These are phyloP conservation scores for Botrytis hyacinthi DNA, from an alignment of 2,329 filamentous ascomycete species.

Conservation along the genomic window DNA sequence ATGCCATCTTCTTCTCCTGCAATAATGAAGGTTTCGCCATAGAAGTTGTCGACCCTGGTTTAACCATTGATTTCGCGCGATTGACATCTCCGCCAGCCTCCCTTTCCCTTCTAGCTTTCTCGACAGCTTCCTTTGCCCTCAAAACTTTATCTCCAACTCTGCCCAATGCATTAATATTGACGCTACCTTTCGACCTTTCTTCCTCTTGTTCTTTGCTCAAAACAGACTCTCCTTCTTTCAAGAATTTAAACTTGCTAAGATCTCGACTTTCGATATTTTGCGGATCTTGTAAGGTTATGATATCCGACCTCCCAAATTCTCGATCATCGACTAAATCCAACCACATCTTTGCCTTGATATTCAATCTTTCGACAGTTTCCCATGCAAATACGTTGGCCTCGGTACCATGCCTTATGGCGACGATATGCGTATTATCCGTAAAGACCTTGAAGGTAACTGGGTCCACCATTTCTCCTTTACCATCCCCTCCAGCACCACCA, in stretches of 20 bases:
- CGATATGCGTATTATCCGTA: constrained; percentile 96
- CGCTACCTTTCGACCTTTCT: constrained; percentile 62
- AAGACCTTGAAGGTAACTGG: constrained; percentile 97
- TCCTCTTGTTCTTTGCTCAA: constrained; percentile 68
- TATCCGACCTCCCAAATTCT: constrained; percentile 84
- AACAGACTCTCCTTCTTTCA: constrained; percentile 75
- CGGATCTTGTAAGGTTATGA: constrained; percentile 94
- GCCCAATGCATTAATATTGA: constrained; percentile 79
- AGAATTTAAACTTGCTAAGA: constrained; percentile 81
- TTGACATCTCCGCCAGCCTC: constrained; percentile 59
- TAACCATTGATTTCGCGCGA: constrained; percentile 43
- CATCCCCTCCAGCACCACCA: constrained; percentile 56
- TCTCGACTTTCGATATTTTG: constrained; percentile 83
- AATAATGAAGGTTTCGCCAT: constrained; percentile 46
- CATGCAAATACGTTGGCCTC: constrained; percentile 96
- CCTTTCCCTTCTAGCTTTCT: constrained; percentile 77
- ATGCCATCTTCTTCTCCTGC: constrained; percentile 60
- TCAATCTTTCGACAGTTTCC: constrained; percentile 92
- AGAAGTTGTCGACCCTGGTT: constrained; percentile 39
- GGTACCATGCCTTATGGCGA: constrained; percentile 73
- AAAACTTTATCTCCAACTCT: constrained; percentile 78
- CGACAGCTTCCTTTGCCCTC: constrained; percentile 90
- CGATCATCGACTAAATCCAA: constrained; percentile 82
- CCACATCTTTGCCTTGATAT: constrained; percentile 97
- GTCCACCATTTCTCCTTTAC: constrained; percentile 80